A percentile compares a stretch with the other conserved stretches of the same genome.
phyloP scores from a whole-genome alignment of 2,329 filamentous ascomycete species.

The Chalaropsis ovoidea region DNA sequence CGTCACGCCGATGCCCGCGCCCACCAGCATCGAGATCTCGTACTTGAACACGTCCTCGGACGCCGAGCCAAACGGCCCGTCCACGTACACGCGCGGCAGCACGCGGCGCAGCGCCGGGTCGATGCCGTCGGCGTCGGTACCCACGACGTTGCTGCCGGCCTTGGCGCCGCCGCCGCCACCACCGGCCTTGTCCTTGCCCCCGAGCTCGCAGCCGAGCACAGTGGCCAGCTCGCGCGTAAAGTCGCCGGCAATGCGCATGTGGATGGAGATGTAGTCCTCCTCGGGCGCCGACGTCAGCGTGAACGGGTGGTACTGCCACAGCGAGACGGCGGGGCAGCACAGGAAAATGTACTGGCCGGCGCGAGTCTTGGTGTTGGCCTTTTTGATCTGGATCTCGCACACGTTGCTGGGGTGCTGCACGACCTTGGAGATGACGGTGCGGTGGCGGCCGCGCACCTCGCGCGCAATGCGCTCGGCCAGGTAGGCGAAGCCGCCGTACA shows the following conservation, averaged over 20 bases:
- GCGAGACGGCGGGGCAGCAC: conserved; percentile 73
- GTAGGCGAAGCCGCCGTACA: conserved; percentile 72
- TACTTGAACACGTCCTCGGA: conserved; percentile 88
- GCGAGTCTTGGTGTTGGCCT: conserved; percentile 70
- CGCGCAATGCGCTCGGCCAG: conserved; percentile 68
- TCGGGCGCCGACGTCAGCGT: conserved; percentile 78
- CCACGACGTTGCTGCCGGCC: conserved; percentile 54
- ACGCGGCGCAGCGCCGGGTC: conserved; percentile 63
- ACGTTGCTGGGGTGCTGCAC: conserved; percentile 84
- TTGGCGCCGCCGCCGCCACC: too few species aligned
- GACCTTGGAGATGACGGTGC: conserved; percentile 79
- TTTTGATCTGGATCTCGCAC: conserved; percentile 86
- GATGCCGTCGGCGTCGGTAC: conserved; percentile 52
- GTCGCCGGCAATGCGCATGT: conserved; percentile 73
- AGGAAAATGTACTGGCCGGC: conserved; percentile 84
- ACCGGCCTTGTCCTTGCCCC: conserved; percentile 34
- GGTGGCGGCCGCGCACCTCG: conserved; percentile 69
- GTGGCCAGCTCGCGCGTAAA: conserved; percentile 63
- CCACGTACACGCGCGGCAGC: conserved; percentile 69
- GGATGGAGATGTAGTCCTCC: conserved; percentile 82
- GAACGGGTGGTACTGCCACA: conserved; percentile 85
- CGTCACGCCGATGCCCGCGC: conserved; percentile 76
- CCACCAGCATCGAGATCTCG: conserved; percentile 67
- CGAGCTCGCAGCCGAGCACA: conserved; percentile 63
- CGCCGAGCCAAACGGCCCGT: conserved; percentile 75